Percentiles rank a stretch among this genome's conserved stretches.
Conservation (phyloP, 1,284 basidiomycete species). For the Sanghuangporus sanghuang region DNA sequence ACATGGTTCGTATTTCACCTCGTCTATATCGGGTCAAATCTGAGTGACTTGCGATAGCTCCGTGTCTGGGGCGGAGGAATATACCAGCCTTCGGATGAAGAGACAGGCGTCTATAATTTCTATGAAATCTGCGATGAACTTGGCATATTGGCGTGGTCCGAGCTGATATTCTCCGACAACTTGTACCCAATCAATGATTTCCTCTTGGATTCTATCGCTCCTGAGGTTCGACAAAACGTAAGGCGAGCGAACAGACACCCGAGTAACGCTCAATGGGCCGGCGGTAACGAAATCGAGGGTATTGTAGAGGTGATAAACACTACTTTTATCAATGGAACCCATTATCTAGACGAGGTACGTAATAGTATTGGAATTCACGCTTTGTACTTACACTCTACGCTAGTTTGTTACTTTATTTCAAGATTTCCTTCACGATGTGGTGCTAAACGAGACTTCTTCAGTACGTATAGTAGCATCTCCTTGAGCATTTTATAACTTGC, state of each 20-base stretch:
- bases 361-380: background rate
- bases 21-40: background rate
- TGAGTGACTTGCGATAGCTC: constrained; percentile 30
- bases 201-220: constrained; percentile 45
- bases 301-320: constrained; percentile 39
- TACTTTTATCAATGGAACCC: constrained; percentile 35
- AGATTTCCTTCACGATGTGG: constrained; percentile 46
- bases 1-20: constrained; percentile 38
- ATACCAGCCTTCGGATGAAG: constrained; percentile 41
- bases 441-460: constrained; percentile 47
- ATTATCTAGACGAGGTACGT: constrained; percentile 46
- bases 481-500: background rate
- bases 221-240: constrained; percentile 57
- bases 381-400: background rate
- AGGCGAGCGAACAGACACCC: constrained; percentile 51
- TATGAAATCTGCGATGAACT: constrained; percentile 58
- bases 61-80: constrained; percentile 56
- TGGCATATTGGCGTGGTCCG: constrained; percentile 61
- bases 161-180: constrained; percentile 58
- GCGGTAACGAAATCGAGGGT: constrained; percentile 57
- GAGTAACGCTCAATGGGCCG: constrained; percentile 57
- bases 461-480: constrained; percentile 24
- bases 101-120: constrained; percentile 50
- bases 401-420: constrained; percentile 50
- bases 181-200: constrained; percentile 53